Percentiles rank a stretch among this genome's conserved stretches.
phyloP scores from a whole-genome alignment of 2,329 filamentous ascomycete species.

The Periconia macrospinosa region DNA sequence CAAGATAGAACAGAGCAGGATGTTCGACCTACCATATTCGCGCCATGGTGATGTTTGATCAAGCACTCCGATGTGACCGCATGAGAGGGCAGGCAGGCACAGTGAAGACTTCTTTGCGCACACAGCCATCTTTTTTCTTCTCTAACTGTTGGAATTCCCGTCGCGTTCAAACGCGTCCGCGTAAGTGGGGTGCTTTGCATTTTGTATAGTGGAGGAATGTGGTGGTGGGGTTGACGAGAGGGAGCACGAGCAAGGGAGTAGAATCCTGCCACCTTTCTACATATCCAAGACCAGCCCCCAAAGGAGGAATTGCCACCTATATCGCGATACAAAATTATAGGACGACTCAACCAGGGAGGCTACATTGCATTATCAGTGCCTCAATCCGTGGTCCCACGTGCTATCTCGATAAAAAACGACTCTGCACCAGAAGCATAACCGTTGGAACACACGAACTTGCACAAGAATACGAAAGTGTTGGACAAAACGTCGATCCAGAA shows the following conservation, averaged over 20 bases:
- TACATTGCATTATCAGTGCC: no score
- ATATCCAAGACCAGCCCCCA: slow-evolving; percentile 13
- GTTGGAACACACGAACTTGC: no score
- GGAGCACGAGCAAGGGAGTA: slow-evolving; percentile 34
- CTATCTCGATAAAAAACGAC: no score
- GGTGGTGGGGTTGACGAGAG: slow-evolving; percentile 15
- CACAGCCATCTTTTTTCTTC: slow-evolving; percentile 32
- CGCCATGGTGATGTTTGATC: slow-evolving; percentile 18
- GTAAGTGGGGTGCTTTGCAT: slow-evolving; percentile 24
- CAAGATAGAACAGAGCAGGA: background rate
- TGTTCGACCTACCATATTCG: slow-evolving; percentile 18
- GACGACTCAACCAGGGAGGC: no score
- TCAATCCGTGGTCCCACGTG: no score
- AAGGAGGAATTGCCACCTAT: background rate
- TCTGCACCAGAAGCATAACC: no score
- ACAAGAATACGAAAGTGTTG: no score
- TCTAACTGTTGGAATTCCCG: slow-evolving; percentile 9
- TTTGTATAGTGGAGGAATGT: slow-evolving; percentile 33
- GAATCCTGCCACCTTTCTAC: slow-evolving; percentile 22
- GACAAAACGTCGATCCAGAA: no score
- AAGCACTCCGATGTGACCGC: slow-evolving; percentile 10
- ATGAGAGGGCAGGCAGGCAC: slow-evolving; percentile 16
- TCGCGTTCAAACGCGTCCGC: slow-evolving; percentile 29
- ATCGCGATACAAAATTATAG: no score
- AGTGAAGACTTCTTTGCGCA: slow-evolving; percentile 23